Evolutionary conservation across 73 alveolate species (phyloP).

Genomic region (Stentor coeruleus): DNA sequence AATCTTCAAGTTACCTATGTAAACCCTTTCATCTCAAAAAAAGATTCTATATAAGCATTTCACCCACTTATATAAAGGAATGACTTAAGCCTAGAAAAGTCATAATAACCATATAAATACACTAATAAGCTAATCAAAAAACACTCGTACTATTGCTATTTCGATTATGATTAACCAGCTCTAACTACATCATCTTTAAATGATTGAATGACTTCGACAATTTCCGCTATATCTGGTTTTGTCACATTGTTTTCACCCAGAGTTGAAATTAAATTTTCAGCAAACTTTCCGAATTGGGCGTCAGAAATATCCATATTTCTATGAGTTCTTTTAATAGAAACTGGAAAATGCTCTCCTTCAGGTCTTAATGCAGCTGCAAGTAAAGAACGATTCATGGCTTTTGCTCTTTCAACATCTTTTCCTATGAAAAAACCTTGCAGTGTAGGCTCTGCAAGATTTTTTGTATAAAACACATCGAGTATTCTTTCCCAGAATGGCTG

Average conservation of each 20-base stretch:
- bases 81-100: too few relatives aligned
- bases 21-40: too few relatives aligned
- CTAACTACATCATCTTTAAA: not conserved
- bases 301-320: not conserved
- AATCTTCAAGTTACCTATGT: too few relatives aligned
- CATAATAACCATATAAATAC: too few relatives aligned
- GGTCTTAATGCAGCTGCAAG: not conserved
- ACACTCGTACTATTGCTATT: too few relatives aligned
- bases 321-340: not conserved
- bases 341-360: not conserved
- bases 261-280: not conserved
- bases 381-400: not conserved
- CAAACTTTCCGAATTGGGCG: not conserved
- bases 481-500: not conserved
- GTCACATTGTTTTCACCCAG: not conserved
- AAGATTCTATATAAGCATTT: too few relatives aligned
- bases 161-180: too few relatives aligned
- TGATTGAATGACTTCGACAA: not conserved
- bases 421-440: conserved; percentile 12
- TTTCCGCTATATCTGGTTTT: not conserved
- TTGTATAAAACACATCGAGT: not conserved
- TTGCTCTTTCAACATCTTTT: conserved; percentile 2
- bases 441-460: not conserved
- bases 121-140: too few relatives aligned
- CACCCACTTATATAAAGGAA: too few relatives aligned